A percentile compares a stretch with the other conserved stretches of the same genome.
Evolutionary conservation across 164 flowering plant genomes (phyloP).

Genomic region (Vitis amurensis): DNA sequence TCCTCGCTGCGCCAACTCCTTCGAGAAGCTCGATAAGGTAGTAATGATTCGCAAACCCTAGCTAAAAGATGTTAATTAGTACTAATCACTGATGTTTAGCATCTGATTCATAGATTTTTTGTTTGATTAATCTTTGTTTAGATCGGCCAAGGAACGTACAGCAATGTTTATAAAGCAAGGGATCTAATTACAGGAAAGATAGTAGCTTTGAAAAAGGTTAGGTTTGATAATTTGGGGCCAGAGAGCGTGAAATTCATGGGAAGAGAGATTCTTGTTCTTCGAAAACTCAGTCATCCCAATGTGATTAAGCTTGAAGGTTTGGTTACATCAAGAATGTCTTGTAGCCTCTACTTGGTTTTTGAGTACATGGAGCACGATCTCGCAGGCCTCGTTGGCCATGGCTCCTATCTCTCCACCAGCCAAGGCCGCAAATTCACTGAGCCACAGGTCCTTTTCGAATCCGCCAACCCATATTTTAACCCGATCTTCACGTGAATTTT

Average conservation of each 20-base stretch:
- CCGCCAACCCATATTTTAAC: background rate
- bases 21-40: constrained; percentile 88
- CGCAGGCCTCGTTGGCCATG: constrained; percentile 50
- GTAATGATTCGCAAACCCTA: constrained; percentile 1
- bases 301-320: constrained; percentile 84
- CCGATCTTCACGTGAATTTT: background rate
- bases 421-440: constrained; percentile 71
- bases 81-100: background rate
- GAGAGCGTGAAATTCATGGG: constrained; percentile 95
- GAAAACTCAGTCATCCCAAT: constrained; percentile 84
- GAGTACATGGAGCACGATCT: constrained; percentile 98
- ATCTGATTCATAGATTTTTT: background rate
- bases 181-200: constrained; percentile 80
- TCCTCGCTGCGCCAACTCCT: constrained; percentile 78
- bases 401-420: constrained; percentile 36
- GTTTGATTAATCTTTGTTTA: constrained; percentile 17
- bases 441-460: constrained; percentile 62
- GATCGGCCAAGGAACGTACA: constrained; percentile 97
- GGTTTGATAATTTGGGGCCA: constrained; percentile 89
- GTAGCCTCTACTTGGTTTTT: constrained; percentile 82
- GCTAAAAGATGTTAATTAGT: background rate
- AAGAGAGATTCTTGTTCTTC: constrained; percentile 77
- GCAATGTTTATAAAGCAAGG: constrained; percentile 93
- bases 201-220: constrained; percentile 91
- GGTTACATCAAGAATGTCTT: constrained; percentile 90